Evolutionary conservation across 306 rosid genomes (phyloP).

Genomic region (Benincasa hispida): DNA sequence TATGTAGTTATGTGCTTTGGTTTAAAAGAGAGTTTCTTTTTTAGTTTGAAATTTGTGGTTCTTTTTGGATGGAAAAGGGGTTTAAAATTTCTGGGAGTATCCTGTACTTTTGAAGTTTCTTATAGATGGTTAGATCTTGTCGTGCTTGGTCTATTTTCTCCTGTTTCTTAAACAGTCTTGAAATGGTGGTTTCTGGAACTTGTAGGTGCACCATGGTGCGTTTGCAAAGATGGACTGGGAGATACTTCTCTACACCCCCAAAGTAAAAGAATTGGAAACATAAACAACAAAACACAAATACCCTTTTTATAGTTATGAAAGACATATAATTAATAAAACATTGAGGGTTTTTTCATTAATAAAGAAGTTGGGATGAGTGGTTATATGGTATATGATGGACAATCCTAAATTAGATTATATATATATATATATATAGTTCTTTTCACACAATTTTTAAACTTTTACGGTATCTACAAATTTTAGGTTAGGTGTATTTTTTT

Average conservation of each 20-base stretch:
- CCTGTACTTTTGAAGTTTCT: background rate
- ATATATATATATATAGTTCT: too few species aligned
- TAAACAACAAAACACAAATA: too few species aligned
- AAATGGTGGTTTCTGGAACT: background rate
- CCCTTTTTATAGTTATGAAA: too few species aligned
- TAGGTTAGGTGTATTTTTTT: too few species aligned
- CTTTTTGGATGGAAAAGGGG: background rate
- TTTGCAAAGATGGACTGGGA: conserved; percentile 52
- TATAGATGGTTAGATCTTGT: background rate
- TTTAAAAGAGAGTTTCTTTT: background rate
- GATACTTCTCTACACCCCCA: conserved; percentile 37
- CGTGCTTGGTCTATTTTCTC: background rate
- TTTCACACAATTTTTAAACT: too few species aligned
- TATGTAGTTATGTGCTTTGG: background rate
- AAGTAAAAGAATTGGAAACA: too few species aligned
- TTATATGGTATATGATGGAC: too few species aligned
- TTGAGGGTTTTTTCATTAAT: too few species aligned
- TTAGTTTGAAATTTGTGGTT: background rate
- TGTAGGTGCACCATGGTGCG: conserved; percentile 63
- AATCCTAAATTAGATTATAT: too few species aligned
- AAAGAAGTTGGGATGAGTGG: too few species aligned
- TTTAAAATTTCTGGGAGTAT: background rate
- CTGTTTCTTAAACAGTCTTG: background rate
- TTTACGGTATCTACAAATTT: too few species aligned
- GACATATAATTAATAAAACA: too few species aligned